Evolutionary conservation across 2,329 filamentous ascomycete genomes (phyloP).

Genomic region (Coniochaeta ligniaria): DNA sequence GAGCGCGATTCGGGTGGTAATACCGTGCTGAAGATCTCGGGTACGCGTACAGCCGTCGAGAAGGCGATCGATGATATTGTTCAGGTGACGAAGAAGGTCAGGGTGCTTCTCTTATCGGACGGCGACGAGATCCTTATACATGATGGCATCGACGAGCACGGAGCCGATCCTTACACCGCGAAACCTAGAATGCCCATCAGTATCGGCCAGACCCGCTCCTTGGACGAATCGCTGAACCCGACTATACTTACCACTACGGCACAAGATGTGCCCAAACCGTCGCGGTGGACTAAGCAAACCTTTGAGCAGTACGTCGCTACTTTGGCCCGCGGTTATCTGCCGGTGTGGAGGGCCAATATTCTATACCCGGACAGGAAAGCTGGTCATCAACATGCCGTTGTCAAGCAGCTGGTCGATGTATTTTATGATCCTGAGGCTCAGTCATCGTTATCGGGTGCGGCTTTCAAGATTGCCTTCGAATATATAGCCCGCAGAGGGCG

Average conservation of each 20-base stretch:
- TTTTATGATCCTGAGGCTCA: constrained; percentile 28
- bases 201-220: constrained; percentile 3
- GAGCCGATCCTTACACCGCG: not conserved
- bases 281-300: constrained; percentile 30
- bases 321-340: constrained; percentile 30
- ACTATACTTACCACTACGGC: constrained; percentile 20
- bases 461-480: constrained; percentile 35
- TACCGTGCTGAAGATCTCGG: constrained; percentile 17
- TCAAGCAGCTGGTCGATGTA: constrained; percentile 28
- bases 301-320: constrained; percentile 34
- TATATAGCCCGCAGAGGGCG: constrained; percentile 27
- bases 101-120: constrained; percentile 7
- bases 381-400: constrained; percentile 29
- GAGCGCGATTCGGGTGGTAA: constrained; percentile 3
- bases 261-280: constrained; percentile 30
- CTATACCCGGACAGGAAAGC: constrained; percentile 23
- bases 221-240: constrained; percentile 3
- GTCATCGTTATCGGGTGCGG: constrained; percentile 26
- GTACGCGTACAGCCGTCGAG: constrained; percentile 11
- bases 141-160: not conserved
- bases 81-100: constrained; percentile 9
- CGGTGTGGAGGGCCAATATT: constrained; percentile 20
- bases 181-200: not conserved
- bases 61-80: constrained; percentile 15
- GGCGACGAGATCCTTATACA: constrained; percentile 5